Evolutionary conservation across 2,329 filamentous ascomycete species (phyloP).

Genomic region (Amphichorda felina): DNA sequence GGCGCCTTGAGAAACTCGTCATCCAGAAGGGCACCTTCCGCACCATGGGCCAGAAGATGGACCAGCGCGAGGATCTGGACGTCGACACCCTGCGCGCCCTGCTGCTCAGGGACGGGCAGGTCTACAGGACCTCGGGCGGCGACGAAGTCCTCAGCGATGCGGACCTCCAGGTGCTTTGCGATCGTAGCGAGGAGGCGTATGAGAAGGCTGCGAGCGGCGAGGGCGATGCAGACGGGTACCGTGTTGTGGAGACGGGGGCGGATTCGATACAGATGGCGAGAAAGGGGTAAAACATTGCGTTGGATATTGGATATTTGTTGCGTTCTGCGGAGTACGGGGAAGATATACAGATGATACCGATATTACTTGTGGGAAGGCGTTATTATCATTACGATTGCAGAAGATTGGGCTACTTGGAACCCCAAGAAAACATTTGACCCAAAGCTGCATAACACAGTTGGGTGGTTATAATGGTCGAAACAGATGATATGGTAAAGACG

Average conservation of each 20-base stretch:
- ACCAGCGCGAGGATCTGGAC: conserved; percentile 37
- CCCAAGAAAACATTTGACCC: too few species aligned
- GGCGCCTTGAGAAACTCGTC: conserved; percentile 83
- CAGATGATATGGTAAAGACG: too few species aligned
- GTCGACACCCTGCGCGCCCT: conserved; percentile 49
- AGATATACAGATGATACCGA: too few species aligned
- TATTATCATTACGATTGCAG: too few species aligned
- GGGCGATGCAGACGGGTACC: conserved; percentile 55
- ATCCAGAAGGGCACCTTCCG: conserved; percentile 87
- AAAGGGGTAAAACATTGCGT: conserved; percentile 6
- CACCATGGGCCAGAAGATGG: conserved; percentile 51
- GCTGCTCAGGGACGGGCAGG: conserved; percentile 60
- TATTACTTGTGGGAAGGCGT: too few species aligned
- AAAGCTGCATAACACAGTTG: too few species aligned
- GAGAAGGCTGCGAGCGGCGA: conserved; percentile 66
- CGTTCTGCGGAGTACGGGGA: too few species aligned
- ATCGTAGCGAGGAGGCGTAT: conserved; percentile 56
- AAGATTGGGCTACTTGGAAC: too few species aligned
- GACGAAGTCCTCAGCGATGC: conserved; percentile 59
- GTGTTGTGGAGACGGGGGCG: conserved; percentile 65
- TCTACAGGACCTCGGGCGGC: conserved; percentile 45
- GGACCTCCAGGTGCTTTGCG: conserved; percentile 69
- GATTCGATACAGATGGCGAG: conserved; percentile 34
- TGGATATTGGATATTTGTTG: too few species aligned
- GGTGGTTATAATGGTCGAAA: too few species aligned